A percentile compares a stretch with the other conserved stretches of the same genome.
Evolutionary conservation across 23 red algal genomes (phyloP).

Genomic region (Gracilaria gracilis): DNA sequence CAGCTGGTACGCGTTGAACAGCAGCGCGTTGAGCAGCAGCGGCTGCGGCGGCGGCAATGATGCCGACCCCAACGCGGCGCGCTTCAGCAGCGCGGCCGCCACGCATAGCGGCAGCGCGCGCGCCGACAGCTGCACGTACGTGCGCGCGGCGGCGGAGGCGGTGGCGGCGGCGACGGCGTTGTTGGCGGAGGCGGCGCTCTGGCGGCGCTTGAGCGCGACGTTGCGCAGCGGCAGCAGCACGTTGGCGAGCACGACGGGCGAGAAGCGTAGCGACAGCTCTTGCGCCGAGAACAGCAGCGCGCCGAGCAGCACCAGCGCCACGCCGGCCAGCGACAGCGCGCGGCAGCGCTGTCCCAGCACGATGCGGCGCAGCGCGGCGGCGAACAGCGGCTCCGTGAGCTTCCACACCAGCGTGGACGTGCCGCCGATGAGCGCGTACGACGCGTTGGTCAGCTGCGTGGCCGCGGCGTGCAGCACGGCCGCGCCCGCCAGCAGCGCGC

Average conservation of each 20-base stretch:
- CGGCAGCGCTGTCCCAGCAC: neutral
- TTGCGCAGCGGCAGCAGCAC: constrained; percentile 15
- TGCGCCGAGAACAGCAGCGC: constrained; percentile 7
- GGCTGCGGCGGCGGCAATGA: neutral
- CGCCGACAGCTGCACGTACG: neutral
- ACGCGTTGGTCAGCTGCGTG: constrained; percentile 21
- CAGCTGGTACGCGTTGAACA: constrained; percentile 31
- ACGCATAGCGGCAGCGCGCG: neutral
- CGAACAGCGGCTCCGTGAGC: constrained; percentile 29
- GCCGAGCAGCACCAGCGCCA: neutral
- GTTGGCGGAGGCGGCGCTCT: neutral
- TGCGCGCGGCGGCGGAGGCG: neutral
- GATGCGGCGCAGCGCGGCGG: neutral
- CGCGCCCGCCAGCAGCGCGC: neutral
- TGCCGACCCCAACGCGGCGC: neutral
- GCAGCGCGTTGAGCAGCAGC: neutral
- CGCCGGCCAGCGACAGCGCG: neutral
- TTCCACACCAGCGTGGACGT: constrained; percentile 33
- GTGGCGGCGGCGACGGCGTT: neutral
- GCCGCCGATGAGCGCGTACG: constrained; percentile 24
- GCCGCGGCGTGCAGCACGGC: neutral
- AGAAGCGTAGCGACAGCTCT: neutral
- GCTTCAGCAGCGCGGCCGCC: neutral
- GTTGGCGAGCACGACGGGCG: constrained; percentile 24
- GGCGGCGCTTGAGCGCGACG: neutral